These are phyloP conservation scores for Tirmania nivea DNA, from an alignment of 495 filamentous ascomycete species.

Conservation along the genomic window DNA sequence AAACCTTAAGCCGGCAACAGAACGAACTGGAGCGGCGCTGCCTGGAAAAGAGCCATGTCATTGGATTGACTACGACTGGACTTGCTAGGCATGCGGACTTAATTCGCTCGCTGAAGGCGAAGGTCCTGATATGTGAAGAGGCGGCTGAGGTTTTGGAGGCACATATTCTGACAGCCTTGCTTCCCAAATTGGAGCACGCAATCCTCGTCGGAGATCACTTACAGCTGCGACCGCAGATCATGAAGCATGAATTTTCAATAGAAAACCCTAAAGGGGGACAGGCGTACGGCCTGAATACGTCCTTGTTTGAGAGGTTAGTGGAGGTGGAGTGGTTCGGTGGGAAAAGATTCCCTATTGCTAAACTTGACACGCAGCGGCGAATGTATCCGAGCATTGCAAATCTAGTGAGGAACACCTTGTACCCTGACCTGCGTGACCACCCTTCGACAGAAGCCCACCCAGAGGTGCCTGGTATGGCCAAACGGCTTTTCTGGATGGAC, in stretches of 20 bases:
- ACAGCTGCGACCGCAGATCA: constrained; percentile 48
- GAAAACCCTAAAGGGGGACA: constrained; percentile 32
- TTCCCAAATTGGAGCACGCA: constrained; percentile 47
- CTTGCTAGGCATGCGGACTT: constrained; percentile 42
- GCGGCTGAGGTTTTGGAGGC: constrained; percentile 58
- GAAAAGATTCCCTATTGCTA: constrained; percentile 25
- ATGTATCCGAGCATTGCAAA: constrained; percentile 53
- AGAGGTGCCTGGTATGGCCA: constrained; percentile 39
- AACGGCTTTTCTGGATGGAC: constrained; percentile 53
- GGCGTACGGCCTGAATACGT: constrained; percentile 38
- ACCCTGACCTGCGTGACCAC: constrained; percentile 41
- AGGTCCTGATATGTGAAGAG: constrained; percentile 57
- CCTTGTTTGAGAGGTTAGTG: constrained; percentile 43
- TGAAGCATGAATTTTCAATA: constrained; percentile 40
- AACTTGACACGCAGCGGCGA: constrained; percentile 42
- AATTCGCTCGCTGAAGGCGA: constrained; percentile 36
- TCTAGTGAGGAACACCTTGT: constrained; percentile 37
- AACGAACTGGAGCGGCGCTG: constrained; percentile 31
- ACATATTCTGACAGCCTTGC: constrained; percentile 42
- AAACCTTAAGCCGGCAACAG: not conserved
- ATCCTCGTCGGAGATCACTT: constrained; percentile 62
- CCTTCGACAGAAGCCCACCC: constrained; percentile 32
- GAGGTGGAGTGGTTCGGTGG: no score
- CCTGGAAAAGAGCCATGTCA: constrained; percentile 34
- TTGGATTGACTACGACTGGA: constrained; percentile 56